Percentiles rank a stretch among this genome's conserved stretches.
phyloP scores from a whole-genome alignment of 2,329 filamentous ascomycete genomes.

The Phyllosticta capitalensis region DNA sequence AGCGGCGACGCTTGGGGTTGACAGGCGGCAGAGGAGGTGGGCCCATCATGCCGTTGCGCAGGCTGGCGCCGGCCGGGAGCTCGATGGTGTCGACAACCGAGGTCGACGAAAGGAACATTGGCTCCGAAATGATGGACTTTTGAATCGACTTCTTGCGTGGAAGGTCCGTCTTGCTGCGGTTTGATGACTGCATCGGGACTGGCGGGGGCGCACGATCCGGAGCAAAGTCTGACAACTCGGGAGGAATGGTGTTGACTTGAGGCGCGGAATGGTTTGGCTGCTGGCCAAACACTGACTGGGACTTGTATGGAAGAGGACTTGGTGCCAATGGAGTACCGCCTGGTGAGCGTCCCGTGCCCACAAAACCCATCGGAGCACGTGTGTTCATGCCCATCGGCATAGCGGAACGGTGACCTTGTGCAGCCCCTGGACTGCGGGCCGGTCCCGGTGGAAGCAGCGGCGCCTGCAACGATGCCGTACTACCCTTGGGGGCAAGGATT shows the following conservation, averaged over 20 bases:
- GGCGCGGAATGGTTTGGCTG: background rate
- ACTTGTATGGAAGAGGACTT: constrained; percentile 17
- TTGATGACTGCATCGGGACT: constrained; percentile 28
- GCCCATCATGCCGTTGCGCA: constrained; percentile 42
- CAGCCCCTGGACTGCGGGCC: constrained; percentile 2
- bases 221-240: constrained; percentile 28
- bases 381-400: background rate
- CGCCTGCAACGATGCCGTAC: constrained; percentile 13
- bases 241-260: constrained; percentile 18
- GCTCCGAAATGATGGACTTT: constrained; percentile 55
- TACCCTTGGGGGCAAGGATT: background rate
- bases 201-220: background rate
- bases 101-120: constrained; percentile 44
- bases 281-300: background rate
- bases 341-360: constrained; percentile 24
- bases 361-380: background rate
- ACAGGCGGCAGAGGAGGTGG: constrained; percentile 48
- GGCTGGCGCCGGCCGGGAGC: constrained; percentile 45
- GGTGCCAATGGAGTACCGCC: constrained; percentile 29
- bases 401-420: background rate
- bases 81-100: constrained; percentile 50
- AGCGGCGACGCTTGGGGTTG: constrained; percentile 49
- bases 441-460: background rate
- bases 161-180: constrained; percentile 15
- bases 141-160: constrained; percentile 48